Conservation (phyloP, 345 rosid genomes). For the Viola odorata region DNA sequence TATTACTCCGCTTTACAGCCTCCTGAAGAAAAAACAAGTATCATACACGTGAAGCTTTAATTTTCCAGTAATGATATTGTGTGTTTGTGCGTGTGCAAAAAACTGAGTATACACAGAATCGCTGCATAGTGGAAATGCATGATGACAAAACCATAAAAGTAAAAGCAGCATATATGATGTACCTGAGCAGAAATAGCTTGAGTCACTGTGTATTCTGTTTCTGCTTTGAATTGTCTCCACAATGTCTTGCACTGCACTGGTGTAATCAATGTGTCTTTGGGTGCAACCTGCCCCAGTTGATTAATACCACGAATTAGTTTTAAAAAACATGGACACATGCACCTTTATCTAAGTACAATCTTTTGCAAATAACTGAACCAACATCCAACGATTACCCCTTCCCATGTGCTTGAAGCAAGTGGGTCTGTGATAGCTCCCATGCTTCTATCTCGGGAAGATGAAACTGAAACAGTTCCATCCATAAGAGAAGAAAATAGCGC, state of each 20-base stretch:
- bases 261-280: conserved; percentile 30
- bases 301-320: conserved; percentile 5
- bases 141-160: background rate
- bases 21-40: conserved; percentile 37
- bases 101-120: background rate
- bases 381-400: conserved; percentile 41
- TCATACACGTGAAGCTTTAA: background rate
- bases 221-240: conserved; percentile 29
- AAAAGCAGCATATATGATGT: background rate
- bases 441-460: conserved; percentile 43
- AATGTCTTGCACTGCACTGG: conserved; percentile 25
- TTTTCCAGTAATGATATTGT: background rate
- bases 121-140: background rate
- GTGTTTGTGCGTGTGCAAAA: background rate
- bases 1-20: conserved; percentile 57
- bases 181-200: conserved; percentile 78
- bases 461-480: conserved; percentile 38
- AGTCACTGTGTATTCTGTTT: conserved; percentile 21
- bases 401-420: conserved; percentile 68
- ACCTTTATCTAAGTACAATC: background rate
- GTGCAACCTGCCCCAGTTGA: conserved; percentile 40
- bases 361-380: background rate
- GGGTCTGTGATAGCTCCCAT: conserved; percentile 40
- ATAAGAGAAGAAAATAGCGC: conserved; percentile 50
- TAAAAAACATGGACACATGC: background rate